Percentiles rank a stretch among this genome's conserved stretches.
These are phyloP conservation scores for Cylindrodendrum hubeiense DNA, from an alignment of 2,329 filamentous ascomycete species.

Conservation along the genomic window DNA sequence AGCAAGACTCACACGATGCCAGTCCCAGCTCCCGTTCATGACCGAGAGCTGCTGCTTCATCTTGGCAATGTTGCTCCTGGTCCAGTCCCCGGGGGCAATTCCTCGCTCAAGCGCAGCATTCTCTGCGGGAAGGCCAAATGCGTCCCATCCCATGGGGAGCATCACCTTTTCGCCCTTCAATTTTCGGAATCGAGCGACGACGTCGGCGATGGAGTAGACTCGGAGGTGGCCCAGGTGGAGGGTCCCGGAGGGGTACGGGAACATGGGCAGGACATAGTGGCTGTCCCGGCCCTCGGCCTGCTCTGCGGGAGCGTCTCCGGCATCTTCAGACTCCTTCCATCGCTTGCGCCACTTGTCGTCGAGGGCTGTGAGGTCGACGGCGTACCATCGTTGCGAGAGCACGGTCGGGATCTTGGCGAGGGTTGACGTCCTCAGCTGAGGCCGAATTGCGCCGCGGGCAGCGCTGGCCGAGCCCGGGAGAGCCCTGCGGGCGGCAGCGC, in stretches of 20 bases:
- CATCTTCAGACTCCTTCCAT: constrained; percentile 51
- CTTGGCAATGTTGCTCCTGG: constrained; percentile 79
- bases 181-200: constrained; percentile 80
- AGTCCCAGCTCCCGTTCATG: constrained; percentile 89
- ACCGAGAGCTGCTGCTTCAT: constrained; percentile 86
- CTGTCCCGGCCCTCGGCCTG: constrained; percentile 45
- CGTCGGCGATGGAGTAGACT: constrained; percentile 92
- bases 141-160: constrained; percentile 96
- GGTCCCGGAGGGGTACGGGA: constrained; percentile 89
- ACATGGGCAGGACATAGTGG: constrained; percentile 89
- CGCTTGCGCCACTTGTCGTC: constrained; percentile 64
- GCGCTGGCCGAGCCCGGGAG: constrained; percentile 25
- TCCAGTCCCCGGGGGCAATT: constrained; percentile 84
- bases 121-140: constrained; percentile 90
- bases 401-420: constrained; percentile 14
- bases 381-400: constrained; percentile 50
- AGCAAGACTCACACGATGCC: constrained; percentile 77
- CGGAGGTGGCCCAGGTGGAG: constrained; percentile 89
- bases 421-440: constrained; percentile 28
- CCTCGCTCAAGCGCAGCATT: constrained; percentile 90
- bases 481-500: constrained; percentile 36
- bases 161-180: constrained; percentile 82
- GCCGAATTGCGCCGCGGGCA: constrained; percentile 27
- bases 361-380: constrained; percentile 61
- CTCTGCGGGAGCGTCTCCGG: constrained; percentile 21